phyloP scores from a whole-genome alignment of 192 early-diverging fungal genomes.

The Linnemannia exigua region DNA sequence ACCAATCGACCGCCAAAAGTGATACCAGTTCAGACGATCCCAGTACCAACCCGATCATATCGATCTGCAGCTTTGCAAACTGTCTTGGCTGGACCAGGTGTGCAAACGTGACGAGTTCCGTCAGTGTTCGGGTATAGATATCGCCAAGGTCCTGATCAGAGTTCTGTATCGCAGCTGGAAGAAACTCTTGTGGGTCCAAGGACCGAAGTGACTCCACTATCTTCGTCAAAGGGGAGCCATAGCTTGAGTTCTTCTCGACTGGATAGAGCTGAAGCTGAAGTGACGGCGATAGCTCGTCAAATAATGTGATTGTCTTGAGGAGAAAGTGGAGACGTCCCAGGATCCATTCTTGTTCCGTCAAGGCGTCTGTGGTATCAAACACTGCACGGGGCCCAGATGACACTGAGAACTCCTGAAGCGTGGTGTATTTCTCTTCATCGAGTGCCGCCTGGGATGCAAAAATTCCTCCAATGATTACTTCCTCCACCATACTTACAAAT shows the following conservation, averaged over 20 bases:
- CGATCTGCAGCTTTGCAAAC: conserved; percentile 32
- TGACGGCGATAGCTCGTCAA: conserved; percentile 27
- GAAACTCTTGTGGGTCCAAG: conserved; percentile 13
- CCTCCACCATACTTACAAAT: conserved; percentile 22
- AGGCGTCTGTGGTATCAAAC: not conserved
- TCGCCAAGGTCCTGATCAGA: conserved; percentile 14
- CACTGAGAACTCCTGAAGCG: conserved; percentile 22
- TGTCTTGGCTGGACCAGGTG: conserved; percentile 23
- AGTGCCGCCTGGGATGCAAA: not conserved
- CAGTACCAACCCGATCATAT: conserved; percentile 33
- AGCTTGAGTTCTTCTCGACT: not conserved
- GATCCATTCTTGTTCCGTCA: conserved; percentile 42
- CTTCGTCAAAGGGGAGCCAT: conserved; percentile 3
- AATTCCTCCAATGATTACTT: conserved; percentile 15
- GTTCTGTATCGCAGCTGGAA: not conserved
- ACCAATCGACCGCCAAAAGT: conserved; percentile 37
- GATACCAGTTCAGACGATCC: conserved; percentile 33
- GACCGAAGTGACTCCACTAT: conserved; percentile 16
- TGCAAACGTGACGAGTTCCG: conserved; percentile 29
- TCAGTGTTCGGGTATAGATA: conserved; percentile 18
- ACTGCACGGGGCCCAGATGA: conserved; percentile 20
- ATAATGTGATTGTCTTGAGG: conserved; percentile 23
- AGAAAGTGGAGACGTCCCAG: conserved; percentile 33
- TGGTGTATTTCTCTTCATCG: conserved; percentile 12
- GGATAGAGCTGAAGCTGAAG: conserved; percentile 46